Evolutionary conservation across 83 land plant genomes (phyloP).

Genomic region (Thuja plicata): DNA sequence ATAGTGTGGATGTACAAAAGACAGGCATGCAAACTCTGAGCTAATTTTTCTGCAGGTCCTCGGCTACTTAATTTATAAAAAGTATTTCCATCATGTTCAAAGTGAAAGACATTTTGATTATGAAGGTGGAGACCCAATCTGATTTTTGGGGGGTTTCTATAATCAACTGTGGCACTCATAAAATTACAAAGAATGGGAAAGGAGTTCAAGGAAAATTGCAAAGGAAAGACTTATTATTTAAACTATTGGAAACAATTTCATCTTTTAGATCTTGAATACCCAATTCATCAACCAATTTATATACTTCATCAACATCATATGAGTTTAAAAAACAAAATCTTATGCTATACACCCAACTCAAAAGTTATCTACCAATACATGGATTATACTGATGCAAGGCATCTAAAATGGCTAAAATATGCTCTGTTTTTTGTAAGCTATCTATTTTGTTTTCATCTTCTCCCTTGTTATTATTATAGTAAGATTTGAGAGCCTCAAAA

Average conservation of each 20-base stretch:
- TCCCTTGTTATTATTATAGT: background rate
- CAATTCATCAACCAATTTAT: background rate
- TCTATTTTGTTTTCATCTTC: background rate
- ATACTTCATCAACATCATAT: background rate
- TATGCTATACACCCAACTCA: background rate
- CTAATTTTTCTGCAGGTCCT: background rate
- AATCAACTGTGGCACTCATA: background rate
- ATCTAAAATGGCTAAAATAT: background rate
- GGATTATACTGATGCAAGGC: background rate
- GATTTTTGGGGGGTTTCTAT: background rate
- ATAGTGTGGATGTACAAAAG: background rate
- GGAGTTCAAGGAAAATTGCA: background rate
- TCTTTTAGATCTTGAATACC: constrained; percentile 4
- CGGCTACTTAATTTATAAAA: background rate
- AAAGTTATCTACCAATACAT: background rate
- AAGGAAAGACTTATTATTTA: too few species aligned
- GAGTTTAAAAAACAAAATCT: background rate
- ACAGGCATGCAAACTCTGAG: constrained; percentile 5
- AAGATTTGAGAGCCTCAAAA: background rate
- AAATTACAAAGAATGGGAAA: background rate
- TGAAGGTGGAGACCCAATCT: background rate
- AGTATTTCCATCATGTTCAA: background rate
- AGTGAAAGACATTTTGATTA: background rate
- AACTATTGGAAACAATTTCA: background rate
- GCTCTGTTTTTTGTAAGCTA: background rate